Conservation (phyloP, 108 stramenopile genomes). For the Hondaea fermentalgiana region DNA sequence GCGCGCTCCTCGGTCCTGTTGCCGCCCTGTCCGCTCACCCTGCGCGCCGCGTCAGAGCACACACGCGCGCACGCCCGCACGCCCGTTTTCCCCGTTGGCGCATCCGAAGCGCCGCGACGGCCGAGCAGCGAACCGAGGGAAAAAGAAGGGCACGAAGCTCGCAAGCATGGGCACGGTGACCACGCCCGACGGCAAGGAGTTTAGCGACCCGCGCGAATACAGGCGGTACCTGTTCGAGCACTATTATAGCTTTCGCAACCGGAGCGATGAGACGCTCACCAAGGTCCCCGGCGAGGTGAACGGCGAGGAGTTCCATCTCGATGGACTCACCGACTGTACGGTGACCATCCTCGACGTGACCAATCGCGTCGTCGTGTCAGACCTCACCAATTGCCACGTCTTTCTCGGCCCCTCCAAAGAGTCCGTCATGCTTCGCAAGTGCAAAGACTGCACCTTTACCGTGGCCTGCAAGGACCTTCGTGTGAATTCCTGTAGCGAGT, state of each 20-base stretch:
- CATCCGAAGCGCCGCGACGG: too few species aligned
- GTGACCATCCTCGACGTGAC: conserved; percentile 51
- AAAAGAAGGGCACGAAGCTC: too few species aligned
- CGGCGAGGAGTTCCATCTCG: conserved; percentile 64
- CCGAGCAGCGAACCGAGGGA: too few species aligned
- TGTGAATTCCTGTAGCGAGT: conserved; percentile 55
- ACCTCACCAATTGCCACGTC: conserved; percentile 47
- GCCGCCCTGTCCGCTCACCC: too few species aligned
- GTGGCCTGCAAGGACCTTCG: conserved; percentile 67
- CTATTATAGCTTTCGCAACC: conserved; percentile 58
- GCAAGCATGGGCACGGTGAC: background rate
- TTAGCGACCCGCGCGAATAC: conserved; percentile 50
- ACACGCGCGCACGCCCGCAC: too few species aligned
- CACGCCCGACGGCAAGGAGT: conserved; percentile 59
- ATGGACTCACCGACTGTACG: conserved; percentile 47
- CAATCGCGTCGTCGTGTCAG: conserved; percentile 62
- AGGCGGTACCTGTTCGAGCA: conserved; percentile 62
- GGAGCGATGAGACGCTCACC: conserved; percentile 35
- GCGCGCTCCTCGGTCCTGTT: too few species aligned
- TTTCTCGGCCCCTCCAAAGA: conserved; percentile 64
- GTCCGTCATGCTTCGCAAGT: conserved; percentile 62
- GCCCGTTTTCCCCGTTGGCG: too few species aligned
- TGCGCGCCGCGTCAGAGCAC: too few species aligned
- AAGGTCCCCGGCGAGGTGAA: conserved; percentile 56
- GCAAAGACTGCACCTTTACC: conserved; percentile 59